phyloP scores from a whole-genome alignment of 306 rosid genomes.

The Lablab purpureus region DNA sequence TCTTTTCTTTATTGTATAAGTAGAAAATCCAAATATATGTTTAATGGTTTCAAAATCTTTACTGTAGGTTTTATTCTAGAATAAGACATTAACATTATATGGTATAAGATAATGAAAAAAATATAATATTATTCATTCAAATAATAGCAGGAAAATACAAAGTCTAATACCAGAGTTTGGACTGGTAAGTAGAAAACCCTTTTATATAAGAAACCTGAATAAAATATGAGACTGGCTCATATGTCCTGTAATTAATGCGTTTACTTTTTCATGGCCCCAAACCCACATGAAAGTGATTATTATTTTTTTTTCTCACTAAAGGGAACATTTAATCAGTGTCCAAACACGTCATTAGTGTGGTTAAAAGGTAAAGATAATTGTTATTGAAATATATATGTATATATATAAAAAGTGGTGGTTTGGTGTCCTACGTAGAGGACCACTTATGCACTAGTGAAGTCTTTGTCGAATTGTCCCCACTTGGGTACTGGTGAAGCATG shows the following conservation, averaged over 20 bases:
- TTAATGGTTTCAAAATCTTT: neutral
- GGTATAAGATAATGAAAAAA: neutral
- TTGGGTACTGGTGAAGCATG: neutral
- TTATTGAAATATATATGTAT: neutral
- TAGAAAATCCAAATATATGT: neutral
- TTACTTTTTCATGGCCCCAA: neutral
- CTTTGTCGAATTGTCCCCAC: neutral
- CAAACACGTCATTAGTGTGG: neutral
- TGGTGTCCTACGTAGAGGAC: neutral
- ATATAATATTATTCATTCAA: neutral
- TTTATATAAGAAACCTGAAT: neutral
- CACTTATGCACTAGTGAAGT: neutral
- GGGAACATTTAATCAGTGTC: neutral
- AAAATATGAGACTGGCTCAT: neutral
- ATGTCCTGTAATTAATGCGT: neutral
- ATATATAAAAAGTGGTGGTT: neutral
- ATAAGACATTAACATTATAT: neutral
- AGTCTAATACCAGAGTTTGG: neutral
- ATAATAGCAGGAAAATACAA: neutral
- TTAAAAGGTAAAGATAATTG: conserved; percentile 4
- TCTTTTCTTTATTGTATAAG: neutral
- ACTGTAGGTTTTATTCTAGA: too few relatives aligned
- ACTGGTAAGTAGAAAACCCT: neutral
- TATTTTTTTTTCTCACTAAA: neutral
- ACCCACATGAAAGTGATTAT: neutral